Percentiles rank a stretch among this genome's conserved stretches.
Conservation (phyloP, 495 filamentous ascomycete species). For the Hypoxylon intermedium region DNA sequence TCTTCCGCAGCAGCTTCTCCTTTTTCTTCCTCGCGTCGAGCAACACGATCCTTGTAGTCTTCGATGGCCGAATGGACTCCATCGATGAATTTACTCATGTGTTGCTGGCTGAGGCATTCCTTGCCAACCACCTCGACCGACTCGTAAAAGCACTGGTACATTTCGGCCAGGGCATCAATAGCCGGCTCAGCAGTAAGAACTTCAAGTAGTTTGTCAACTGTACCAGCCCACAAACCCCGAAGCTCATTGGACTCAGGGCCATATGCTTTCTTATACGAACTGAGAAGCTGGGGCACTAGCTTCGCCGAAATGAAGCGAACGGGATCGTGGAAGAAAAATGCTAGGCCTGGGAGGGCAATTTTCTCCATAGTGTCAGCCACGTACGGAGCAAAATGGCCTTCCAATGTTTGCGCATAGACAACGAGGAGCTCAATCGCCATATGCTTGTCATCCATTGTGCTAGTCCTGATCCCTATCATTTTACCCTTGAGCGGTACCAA, state of each 20-base stretch:
- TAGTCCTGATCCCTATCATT: constrained; percentile 98
- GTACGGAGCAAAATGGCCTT: constrained; percentile 89
- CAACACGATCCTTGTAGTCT: constrained; percentile 88
- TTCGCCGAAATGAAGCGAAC: constrained; percentile 96
- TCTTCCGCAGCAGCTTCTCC: constrained; percentile 75
- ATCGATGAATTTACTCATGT: constrained; percentile 87
- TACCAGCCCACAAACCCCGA: constrained; percentile 78
- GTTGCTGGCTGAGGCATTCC: constrained; percentile 73
- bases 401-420: constrained; percentile 93
- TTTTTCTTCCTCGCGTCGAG: constrained; percentile 77
- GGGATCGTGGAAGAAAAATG: constrained; percentile 99
- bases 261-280: constrained; percentile 89
- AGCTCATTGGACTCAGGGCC: constrained; percentile 78
- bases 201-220: constrained; percentile 89
- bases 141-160: constrained; percentile 99
- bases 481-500: constrained; percentile 95
- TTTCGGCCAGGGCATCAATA: constrained; percentile 94
- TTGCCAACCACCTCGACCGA: constrained; percentile 93
- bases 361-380: constrained; percentile 94
- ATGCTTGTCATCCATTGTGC: constrained; percentile 95
- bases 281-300: constrained; percentile 91
- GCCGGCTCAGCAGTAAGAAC: constrained; percentile 94
- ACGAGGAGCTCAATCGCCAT: constrained; percentile 97
- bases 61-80: constrained; percentile 81
- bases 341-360: constrained; percentile 89